A percentile compares a stretch with the other conserved stretches of the same genome.
phyloP scores from a whole-genome alignment of 495 filamentous ascomycete species.

The Penicillium cataractarum region DNA sequence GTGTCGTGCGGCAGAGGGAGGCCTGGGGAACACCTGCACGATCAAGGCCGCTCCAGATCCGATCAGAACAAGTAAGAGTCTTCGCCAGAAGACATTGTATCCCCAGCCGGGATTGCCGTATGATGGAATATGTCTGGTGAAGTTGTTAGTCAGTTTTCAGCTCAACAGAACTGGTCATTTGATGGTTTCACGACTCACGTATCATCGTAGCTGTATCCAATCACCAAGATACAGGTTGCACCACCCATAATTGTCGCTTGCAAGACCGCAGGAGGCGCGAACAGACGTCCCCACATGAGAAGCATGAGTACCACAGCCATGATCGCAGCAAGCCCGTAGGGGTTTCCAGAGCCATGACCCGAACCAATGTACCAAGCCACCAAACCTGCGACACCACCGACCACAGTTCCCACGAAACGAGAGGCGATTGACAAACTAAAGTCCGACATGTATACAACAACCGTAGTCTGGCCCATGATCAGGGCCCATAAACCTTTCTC shows the following conservation, averaged over 20 bases:
- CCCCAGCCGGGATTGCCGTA: constrained; percentile 50
- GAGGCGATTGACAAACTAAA: constrained; percentile 43
- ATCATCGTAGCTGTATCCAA: constrained; percentile 46
- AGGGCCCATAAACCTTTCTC: constrained; percentile 51
- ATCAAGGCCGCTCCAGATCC: constrained; percentile 43
- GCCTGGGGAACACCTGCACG: constrained; percentile 47
- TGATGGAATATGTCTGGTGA: constrained; percentile 34
- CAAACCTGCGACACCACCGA: constrained; percentile 45
- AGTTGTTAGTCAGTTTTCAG: neutral
- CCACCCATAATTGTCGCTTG: constrained; percentile 42
- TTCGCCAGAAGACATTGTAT: constrained; percentile 50
- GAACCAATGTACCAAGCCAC: constrained; percentile 53
- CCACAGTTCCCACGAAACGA: constrained; percentile 38
- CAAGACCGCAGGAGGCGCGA: constrained; percentile 33
- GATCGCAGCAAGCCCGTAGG: constrained; percentile 44
- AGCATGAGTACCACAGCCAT: constrained; percentile 38
- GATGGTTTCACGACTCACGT: constrained; percentile 29
- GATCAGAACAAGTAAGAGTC: constrained; percentile 45
- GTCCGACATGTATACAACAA: constrained; percentile 50
- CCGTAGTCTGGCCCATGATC: constrained; percentile 49
- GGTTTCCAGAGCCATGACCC: constrained; percentile 44
- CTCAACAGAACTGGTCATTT: neutral
- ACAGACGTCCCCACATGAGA: constrained; percentile 45
- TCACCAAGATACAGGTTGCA: constrained; percentile 45
- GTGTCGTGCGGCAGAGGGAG: constrained; percentile 47